Conservation (phyloP, 768 basidiomycete genomes). For the Xerocomellus amylosporus region DNA sequence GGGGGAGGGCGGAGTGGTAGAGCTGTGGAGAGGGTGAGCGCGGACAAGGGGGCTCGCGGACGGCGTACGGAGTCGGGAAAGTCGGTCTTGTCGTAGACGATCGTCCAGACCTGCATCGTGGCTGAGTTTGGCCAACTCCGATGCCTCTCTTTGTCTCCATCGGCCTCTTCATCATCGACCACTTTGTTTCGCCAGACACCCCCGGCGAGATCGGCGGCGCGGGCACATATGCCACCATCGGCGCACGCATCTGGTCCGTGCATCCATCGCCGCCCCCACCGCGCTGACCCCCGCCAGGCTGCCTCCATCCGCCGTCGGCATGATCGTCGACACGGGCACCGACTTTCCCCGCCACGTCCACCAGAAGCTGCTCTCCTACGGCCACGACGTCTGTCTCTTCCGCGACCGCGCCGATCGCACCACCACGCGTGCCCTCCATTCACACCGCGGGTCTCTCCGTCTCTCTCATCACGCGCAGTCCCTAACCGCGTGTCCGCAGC, state of each 20-base stretch:
- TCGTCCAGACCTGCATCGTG: constrained; percentile 44
- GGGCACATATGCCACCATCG: constrained; percentile 78
- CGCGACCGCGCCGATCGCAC: constrained; percentile 50
- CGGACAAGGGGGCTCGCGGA: not conserved
- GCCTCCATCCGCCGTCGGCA: constrained; percentile 59
- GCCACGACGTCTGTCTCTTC: constrained; percentile 75
- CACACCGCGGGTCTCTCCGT: constrained; percentile 59
- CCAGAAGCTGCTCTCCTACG: constrained; percentile 55
- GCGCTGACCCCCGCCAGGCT: constrained; percentile 47
- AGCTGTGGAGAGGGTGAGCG: constrained; percentile 40
- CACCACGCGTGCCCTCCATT: constrained; percentile 76
- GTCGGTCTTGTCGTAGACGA: constrained; percentile 35
- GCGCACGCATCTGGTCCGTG: constrained; percentile 73
- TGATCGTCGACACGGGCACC: constrained; percentile 78
- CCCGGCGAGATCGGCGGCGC: constrained; percentile 84
- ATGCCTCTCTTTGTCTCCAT: constrained; percentile 55
- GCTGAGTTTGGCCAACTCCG: constrained; percentile 22
- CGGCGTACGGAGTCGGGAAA: constrained; percentile 38
- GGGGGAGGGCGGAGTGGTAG: constrained; percentile 55
- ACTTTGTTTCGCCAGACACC: constrained; percentile 28
- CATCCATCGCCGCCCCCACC: not conserved
- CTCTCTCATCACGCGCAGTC: not conserved
- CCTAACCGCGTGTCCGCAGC: constrained; percentile 37
- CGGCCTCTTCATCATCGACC: constrained; percentile 90
- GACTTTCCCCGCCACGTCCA: constrained; percentile 70